Evolutionary conservation across 495 filamentous ascomycete species (phyloP), one percentile per base, ranked within the genome.

Genomic region (Trichoderma orchidacearum): DNA sequence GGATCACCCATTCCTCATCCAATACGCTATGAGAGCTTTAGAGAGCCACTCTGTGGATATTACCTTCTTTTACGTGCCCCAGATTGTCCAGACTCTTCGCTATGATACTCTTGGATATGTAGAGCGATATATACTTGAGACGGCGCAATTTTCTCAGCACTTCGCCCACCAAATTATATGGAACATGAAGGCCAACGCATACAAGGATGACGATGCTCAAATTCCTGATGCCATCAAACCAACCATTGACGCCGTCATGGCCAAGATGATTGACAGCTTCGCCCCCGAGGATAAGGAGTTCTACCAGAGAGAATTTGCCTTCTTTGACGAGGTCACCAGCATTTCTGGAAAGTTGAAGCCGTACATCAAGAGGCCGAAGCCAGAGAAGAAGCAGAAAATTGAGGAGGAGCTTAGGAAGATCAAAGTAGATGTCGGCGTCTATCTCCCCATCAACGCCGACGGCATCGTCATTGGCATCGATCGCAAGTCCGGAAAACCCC

Each of bases 151-250:
- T 63, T 96, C 92, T 25, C 94, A 96, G 66, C 73, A 96, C 1
- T 99, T 99, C 67, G 90, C 94, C 6, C 94, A 99, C 69, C 94
- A 99, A 59, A 96, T 99, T 58, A 97, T 99, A 59, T 99, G 94
- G 94, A 99, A 97, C 66, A 99, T 99, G 85, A 96, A 95, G 65
- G 94, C 94, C 21, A 99, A 99, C 66, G 84, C 90, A 2, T 99
- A 89, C 72, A 97, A 96, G 68, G 94, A 99, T 62, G 91, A 99
- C 60, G 90, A 97, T 58, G 88, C 85, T 53, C 79, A 84, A 62
- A 81, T 94, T 62, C 90, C 94, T 48, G 94, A 97, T 69, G 79
- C 84, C 1, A 81, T 96, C 58, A 99, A 99, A 59, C 92, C 90
- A 23, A 93, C 85, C 0, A 77, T 99, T 6, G 94, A 99, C 70